Base-by-base conservation (phyloP, 2,329 filamentous ascomycete species). In the Macrophomina pseudophaseolina region DNA sequence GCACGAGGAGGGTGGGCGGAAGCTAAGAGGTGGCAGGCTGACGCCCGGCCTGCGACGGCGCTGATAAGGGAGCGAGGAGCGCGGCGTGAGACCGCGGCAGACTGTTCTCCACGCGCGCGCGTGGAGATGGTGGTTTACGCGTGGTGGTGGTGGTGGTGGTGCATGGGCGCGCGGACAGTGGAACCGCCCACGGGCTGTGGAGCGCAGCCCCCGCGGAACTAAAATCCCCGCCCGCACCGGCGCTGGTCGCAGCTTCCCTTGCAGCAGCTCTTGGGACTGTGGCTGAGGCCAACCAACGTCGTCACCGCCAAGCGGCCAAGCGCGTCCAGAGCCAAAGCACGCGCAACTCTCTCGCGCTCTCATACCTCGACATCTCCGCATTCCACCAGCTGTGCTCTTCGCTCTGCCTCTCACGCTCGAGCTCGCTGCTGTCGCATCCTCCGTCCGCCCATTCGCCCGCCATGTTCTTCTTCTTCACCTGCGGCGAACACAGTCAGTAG, bases 401-500 rank as follows among this genome's bases (percentile, higher is more conserved):
- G 35, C 7, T 30, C 44, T 35, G 4, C 49, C 18, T 30, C 23
- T 14, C 33, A 16, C 64, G 23, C 52, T 16, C 16, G 30, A 5
- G 42, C 40, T 33, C 23, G 49, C n/a, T n/a, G 14, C 32, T 48
- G 16, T 16, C 38, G 32, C 53, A 42, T 33, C 33, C 12, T 28
- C 60, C n/a, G 1, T 18, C 23, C 40, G 49, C 51, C 35, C 63
- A 14, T 23, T 49, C 11, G 1, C 32, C 18, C 28, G 23, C 42
- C 35, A 81, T 81, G 79, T 81, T 81, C 72, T 81, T 84, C 77
- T 79, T 84, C 75, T 83, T 84, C 71, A 83, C 81, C 0, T 84
- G 82, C 71, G 82, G 82, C 67, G 80, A 80, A 23, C 82, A 84
- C 70, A 82, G 80, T 82, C 74, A 62, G 78, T 73, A 18, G 42